These are phyloP conservation scores for Lentinus brumalis DNA, from an alignment of 768 basidiomycete species.

Conservation along the genomic window DNA sequence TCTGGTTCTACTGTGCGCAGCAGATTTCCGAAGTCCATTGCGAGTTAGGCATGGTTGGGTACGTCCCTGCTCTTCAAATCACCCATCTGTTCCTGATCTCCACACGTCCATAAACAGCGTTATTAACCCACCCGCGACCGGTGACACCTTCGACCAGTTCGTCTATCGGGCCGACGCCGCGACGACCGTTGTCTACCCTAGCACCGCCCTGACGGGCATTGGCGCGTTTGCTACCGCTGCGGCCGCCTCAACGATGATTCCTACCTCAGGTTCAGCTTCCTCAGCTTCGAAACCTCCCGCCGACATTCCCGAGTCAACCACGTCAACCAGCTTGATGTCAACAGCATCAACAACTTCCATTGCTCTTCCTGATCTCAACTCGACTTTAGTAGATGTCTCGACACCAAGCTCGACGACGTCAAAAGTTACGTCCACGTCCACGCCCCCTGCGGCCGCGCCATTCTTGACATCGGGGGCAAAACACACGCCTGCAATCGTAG, in stretches of 20 bases:
- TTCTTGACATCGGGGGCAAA: too few species aligned
- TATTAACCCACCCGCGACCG: slow-evolving; percentile 52
- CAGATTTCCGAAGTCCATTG: slow-evolving; percentile 46
- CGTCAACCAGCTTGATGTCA: too few species aligned
- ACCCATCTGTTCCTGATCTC: not conserved
- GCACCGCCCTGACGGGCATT: slow-evolving; percentile 43
- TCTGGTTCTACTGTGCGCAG: slow-evolving; percentile 66
- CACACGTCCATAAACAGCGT: slow-evolving; percentile 30
- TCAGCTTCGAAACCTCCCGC: too few species aligned
- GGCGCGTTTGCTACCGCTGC: slow-evolving; percentile 51
- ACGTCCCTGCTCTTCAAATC: not conserved
- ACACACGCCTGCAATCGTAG: too few species aligned
- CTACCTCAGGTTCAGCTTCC: slow-evolving; percentile 6
- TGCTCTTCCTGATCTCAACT: too few species aligned
- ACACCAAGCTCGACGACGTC: too few species aligned
- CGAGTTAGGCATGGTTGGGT: slow-evolving; percentile 38
- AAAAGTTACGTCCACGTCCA: too few species aligned
- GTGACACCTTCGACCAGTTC: slow-evolving; percentile 46
- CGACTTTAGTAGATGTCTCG: too few species aligned
- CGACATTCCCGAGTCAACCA: too few species aligned
- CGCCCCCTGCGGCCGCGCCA: too few species aligned
- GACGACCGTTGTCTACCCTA: slow-evolving; percentile 36
- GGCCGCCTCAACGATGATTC: slow-evolving; percentile 32
- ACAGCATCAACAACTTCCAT: too few species aligned
- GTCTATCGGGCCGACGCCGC: slow-evolving; percentile 34